Evolutionary conservation across 371 early-diverging fungal species (phyloP).

Genomic region (Apophysomyces trapeziformis): DNA sequence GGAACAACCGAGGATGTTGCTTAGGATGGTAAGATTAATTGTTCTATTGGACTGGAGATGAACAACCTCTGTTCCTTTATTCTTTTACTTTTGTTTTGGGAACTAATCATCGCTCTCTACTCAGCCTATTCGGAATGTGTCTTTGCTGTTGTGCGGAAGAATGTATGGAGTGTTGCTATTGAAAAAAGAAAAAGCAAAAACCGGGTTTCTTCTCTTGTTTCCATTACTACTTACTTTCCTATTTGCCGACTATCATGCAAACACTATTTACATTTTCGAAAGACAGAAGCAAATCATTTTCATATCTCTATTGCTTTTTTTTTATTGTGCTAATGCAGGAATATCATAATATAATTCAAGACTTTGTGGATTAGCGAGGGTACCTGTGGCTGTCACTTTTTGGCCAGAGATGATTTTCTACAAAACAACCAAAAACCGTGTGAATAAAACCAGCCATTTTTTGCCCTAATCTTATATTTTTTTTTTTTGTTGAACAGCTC

Average conservation of each 20-base stretch:
- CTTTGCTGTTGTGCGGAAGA: conserved; percentile 8
- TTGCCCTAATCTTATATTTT: not conserved
- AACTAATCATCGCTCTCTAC: too few relatives aligned
- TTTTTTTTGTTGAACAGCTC: not conserved
- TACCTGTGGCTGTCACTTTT: conserved; percentile 72
- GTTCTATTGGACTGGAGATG: too few relatives aligned
- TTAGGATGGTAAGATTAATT: conserved; percentile 4
- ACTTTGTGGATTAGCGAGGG: conserved; percentile 88
- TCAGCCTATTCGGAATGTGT: not conserved
- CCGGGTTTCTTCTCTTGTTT: too few relatives aligned
- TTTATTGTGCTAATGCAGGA: conserved; percentile 56
- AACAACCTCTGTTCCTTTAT: too few relatives aligned
- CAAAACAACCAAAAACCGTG: not conserved
- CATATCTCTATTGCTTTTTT: not conserved
- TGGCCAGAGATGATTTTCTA: conserved; percentile 82
- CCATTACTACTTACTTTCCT: too few relatives aligned
- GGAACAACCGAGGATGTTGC: conserved; percentile 3
- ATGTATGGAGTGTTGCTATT: conserved; percentile 9
- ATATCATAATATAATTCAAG: conserved; percentile 77
- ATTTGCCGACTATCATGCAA: too few relatives aligned
- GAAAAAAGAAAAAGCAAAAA: not conserved
- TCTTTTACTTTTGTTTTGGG: too few relatives aligned
- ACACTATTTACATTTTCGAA: too few relatives aligned
- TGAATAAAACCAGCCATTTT: not conserved
- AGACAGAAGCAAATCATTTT: too few relatives aligned